These are phyloP conservation scores for Galeopsis tetrahit DNA, from an alignment of 257 asterid genomes.

Conservation along the genomic window DNA sequence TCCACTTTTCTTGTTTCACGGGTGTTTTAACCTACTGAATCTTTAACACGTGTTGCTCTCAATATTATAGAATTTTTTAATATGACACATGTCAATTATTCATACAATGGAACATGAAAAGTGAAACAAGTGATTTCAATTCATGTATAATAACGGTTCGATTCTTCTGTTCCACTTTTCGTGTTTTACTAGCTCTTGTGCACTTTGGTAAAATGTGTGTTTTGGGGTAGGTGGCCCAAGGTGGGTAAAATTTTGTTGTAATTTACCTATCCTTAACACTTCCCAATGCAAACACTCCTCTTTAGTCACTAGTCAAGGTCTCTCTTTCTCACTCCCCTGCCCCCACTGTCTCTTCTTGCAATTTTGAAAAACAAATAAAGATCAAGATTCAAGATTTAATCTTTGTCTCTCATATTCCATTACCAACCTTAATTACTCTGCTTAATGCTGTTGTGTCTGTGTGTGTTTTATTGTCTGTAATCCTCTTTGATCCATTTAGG, in stretches of 20 bases:
- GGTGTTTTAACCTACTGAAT: too few relatives aligned
- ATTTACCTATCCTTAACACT: conserved; percentile 46
- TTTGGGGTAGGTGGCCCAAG: conserved; percentile 30
- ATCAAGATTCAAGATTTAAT: conserved; percentile 20
- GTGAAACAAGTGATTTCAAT: too few relatives aligned
- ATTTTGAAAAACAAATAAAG: background rate
- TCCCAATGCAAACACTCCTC: conserved; percentile 39
- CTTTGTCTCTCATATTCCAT: conserved; percentile 28
- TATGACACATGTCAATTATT: too few relatives aligned
- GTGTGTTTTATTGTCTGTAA: conserved; percentile 25
- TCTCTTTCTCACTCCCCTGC: conserved; percentile 16
- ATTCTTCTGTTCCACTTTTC: too few relatives aligned
- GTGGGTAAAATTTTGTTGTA: conserved; percentile 51
- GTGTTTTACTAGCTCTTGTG: too few relatives aligned
- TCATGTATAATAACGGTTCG: too few relatives aligned
- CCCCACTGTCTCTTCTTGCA: conserved; percentile 25
- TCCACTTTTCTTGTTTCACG: too few relatives aligned
- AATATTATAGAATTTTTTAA: too few relatives aligned
- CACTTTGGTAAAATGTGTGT: conserved; percentile 31
- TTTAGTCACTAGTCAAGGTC: conserved; percentile 25
- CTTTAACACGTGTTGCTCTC: too few relatives aligned
- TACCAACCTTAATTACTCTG: conserved; percentile 2
- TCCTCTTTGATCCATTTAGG: conserved; percentile 46
- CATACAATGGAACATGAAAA: too few relatives aligned
- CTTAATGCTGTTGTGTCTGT: background rate